Evolutionary conservation across 257 asterid genomes (phyloP).

Genomic region (Haberlea rhodopensis): DNA sequence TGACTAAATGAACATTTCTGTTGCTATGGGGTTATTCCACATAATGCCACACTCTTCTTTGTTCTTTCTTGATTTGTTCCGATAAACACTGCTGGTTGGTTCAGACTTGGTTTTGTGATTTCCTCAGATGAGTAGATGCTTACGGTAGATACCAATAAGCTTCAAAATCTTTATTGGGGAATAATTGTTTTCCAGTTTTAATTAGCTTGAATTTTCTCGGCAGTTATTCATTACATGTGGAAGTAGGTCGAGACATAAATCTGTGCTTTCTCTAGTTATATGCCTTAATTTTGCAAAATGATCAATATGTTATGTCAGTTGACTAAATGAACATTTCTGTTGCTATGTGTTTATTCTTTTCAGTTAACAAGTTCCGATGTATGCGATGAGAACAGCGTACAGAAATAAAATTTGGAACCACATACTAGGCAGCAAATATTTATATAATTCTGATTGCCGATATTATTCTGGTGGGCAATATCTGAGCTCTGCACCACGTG

Average conservation of each 20-base stretch:
- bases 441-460: constrained; percentile 35
- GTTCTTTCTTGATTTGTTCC: constrained; percentile 5
- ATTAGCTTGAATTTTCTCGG: background rate
- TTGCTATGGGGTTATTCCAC: constrained; percentile 37
- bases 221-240: constrained; percentile 11
- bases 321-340: constrained; percentile 27
- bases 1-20: constrained; percentile 27
- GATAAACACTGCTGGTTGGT: constrained; percentile 17
- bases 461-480: constrained; percentile 42
- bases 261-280: background rate
- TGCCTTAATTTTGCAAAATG: background rate
- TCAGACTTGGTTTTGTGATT: background rate
- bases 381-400: constrained; percentile 58
- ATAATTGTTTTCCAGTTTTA: constrained; percentile 12
- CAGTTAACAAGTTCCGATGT: constrained; percentile 53
- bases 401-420: constrained; percentile 51
- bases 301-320: background rate
- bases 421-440: constrained; percentile 42
- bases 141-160: background rate
- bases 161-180: background rate
- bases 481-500: constrained; percentile 34
- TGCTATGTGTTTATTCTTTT: constrained; percentile 35
- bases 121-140: background rate
- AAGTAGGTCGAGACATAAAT: constrained; percentile 9
- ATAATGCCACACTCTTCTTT: background rate